Evolutionary conservation across 805 yeast species (phyloP).

Genomic region (Naumovozyma dairenensis): DNA sequence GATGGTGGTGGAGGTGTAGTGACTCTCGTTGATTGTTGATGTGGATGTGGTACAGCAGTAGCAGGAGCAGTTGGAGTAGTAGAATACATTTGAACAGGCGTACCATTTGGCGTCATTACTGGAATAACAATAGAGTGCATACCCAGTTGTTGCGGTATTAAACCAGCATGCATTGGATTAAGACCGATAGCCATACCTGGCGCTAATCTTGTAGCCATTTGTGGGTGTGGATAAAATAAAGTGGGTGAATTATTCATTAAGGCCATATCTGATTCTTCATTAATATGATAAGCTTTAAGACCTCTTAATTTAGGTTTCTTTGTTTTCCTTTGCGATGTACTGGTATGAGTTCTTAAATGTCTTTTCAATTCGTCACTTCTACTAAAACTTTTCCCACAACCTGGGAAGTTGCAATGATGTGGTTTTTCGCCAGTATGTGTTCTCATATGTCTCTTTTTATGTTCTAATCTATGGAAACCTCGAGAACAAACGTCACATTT

Average conservation of each 20-base stretch:
- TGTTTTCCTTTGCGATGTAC: slow-evolving; percentile 5
- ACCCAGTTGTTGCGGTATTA: neutral
- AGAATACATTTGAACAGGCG: neutral
- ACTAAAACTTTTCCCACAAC: slow-evolving; percentile 72
- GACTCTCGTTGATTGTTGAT: slow-evolving; percentile 3
- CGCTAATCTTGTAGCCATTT: slow-evolving; percentile 2
- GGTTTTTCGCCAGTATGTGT: slow-evolving; percentile 94
- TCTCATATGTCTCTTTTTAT: slow-evolving; percentile 82
- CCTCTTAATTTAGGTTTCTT: slow-evolving; percentile 3
- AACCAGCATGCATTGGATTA: neutral
- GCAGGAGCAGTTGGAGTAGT: slow-evolving; percentile 3
- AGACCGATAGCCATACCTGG: slow-evolving; percentile 2
- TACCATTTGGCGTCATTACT: slow-evolving; percentile 1
- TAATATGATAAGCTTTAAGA: neutral
- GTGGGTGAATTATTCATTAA: slow-evolving; percentile 1
- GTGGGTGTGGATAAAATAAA: slow-evolving; percentile 2
- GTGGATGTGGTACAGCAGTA: slow-evolving; percentile 1
- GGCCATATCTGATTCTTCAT: neutral
- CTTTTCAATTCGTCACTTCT: slow-evolving; percentile 81
- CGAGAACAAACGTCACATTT: slow-evolving; percentile 76
- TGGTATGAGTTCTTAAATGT: slow-evolving; percentile 66
- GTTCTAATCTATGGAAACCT: slow-evolving; percentile 82
- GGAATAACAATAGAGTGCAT: slow-evolving; percentile 5
- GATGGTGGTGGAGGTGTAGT: slow-evolving; percentile 1
- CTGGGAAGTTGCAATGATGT: slow-evolving; percentile 72